Base-by-base conservation (phyloP, 2,329 filamentous ascomycete genomes). In the Teratosphaeria viscida region DNA sequence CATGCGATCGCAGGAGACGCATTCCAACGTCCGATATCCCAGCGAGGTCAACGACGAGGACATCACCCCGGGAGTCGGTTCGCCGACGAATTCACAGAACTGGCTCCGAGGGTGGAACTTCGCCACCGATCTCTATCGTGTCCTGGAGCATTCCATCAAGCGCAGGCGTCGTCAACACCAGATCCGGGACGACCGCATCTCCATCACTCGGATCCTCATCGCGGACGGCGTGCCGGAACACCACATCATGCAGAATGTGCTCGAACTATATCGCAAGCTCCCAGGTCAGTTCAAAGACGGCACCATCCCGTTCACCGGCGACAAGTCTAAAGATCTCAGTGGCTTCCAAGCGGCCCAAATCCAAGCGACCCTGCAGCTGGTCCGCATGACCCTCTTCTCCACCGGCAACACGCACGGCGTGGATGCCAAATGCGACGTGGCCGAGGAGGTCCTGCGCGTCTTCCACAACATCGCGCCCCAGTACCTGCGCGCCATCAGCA, bases 91-190 rank as follows among this genome's bases (percentile, higher is more conserved):
- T 35, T 60, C 63, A 58, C 67, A 63, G 26, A 52, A 56, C 59
- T 84, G 81, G 81, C 69, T 84, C 7, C 74, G 75, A 52, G 81
- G 81, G 19, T 83, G 79, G 80, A 84, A 83, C 67, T 82, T 82
- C 60, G 80, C 77, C 6, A 82, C 79, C 0, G 81, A 83, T 64
- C 69, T 84, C 0, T 84, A 83, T 64, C 77, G 81, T 5, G 74
- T 83, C 8, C 69, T 84, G 16, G 81, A 84, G 64, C 80, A 84
- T 62, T 77, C 76, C 11, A 66, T 75, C 1, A 67, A 64, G 47
- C 62, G 66, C 32, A 59, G 69, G 54, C 63, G 65, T 34, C 56
- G 65, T 29, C 64, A 61, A 37, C 56, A 64, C 52, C 39, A 61
- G 57, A 54, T 66, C 59, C 55, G 67, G 56, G 55, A 64, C n/a